Evolutionary conservation across 176 grass and related monocot genomes (phyloP).

Genomic region (Areca catechu): DNA sequence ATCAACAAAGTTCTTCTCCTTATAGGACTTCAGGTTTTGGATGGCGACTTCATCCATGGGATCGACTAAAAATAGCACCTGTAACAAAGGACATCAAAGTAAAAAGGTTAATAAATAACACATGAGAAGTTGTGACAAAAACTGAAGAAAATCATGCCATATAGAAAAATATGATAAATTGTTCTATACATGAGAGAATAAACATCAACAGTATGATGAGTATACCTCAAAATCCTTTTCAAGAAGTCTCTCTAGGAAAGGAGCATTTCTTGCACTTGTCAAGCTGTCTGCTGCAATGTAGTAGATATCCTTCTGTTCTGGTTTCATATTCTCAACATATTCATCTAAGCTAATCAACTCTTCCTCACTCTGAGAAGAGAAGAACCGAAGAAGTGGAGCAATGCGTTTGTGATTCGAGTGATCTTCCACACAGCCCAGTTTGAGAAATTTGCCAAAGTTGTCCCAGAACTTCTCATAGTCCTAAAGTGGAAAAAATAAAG

Average conservation of each 20-base stretch:
- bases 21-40: constrained; percentile 85
- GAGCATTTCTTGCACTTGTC: constrained; percentile 84
- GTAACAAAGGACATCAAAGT: constrained; percentile 5
- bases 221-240: constrained; percentile 90
- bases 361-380: constrained; percentile 85
- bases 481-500: background rate
- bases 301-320: constrained; percentile 87
- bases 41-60: constrained; percentile 96
- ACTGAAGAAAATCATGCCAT: too few species aligned
- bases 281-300: constrained; percentile 81
- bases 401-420: constrained; percentile 91
- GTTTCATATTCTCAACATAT: constrained; percentile 97
- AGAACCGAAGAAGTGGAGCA: constrained; percentile 89
- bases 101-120: too few species aligned
- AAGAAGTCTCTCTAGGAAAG: constrained; percentile 75
- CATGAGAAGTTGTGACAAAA: too few species aligned
- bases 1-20: constrained; percentile 93
- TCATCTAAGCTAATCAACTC: constrained; percentile 95
- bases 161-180: too few species aligned
- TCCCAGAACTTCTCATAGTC: constrained; percentile 91
- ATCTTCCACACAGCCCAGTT: constrained; percentile 84
- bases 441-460: constrained; percentile 88
- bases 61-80: constrained; percentile 94
- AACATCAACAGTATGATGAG: constrained; percentile 3
- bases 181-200: too few species aligned